Base-by-base conservation (phyloP, 1,139 yeast species). In the Kurtzmaniella quercitrusa region DNA sequence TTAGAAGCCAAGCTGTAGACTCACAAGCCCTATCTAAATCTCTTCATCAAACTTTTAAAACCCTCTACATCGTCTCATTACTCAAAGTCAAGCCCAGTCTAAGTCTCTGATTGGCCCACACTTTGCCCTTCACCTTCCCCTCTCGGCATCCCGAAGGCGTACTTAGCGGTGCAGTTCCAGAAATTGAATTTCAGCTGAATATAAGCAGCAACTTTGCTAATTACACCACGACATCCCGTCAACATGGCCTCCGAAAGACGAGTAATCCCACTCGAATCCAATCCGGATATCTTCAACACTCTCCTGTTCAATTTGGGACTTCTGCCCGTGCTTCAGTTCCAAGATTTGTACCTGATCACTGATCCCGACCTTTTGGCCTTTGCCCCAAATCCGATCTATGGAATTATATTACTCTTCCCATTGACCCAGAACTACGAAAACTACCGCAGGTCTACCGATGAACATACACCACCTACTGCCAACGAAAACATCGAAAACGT, bases 211-310 rank as follows among this genome's bases (percentile, higher is more conserved):
- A 21, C 23, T 21, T 21, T 21, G 4, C 4, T 4, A 5, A 21
- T 21, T 21, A 5, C 8, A 21, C 23, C 23, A 5, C 8, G 23
- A 21, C 4, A 5, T 5, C 4, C 23, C 7, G 14, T 15, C 12
- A n/a, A 33, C 4, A 33, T 33, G 19, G 34, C 34, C 39, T 38
- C 44, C n/a, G 40, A 37, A 37, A 40, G 37, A 37, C 21, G 80
- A 1, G 91, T 89, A 36, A 83, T 89, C 12, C 98, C 98, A 2
- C 68, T 93, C 38, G 98, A 93, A 60, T 87, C 95, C 12, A 89
- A 90, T 54, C 98, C 98, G 0, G 84, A 75, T 16, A 81, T 93
- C 8, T 90, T 93, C 67, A 79, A 86, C n/a, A 70, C 69, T 1
- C 80, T 89, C 52, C 85, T 91, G 2, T 72, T 68, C 38, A 72